phyloP scores from a whole-genome alignment of 2,329 filamentous ascomycete genomes.

The Chrysoporthe cubensis region DNA sequence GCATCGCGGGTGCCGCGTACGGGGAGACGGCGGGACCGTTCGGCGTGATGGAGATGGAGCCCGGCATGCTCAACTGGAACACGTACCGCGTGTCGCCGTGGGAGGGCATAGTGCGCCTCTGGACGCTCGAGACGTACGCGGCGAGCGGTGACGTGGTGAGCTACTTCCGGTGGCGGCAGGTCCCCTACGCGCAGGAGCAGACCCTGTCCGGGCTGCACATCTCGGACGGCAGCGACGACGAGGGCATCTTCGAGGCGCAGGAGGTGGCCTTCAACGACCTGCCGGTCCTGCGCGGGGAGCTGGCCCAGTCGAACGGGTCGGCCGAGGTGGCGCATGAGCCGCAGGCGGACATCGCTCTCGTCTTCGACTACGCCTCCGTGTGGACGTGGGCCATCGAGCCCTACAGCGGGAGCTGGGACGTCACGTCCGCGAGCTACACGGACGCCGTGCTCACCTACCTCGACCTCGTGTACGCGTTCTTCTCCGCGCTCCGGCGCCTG shows the following conservation, averaged over 20 bases:
- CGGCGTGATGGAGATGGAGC: constrained; percentile 35
- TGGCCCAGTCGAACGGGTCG: constrained; percentile 3
- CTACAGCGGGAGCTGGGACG: constrained; percentile 33
- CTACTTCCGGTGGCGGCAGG: constrained; percentile 35
- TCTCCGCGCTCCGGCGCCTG: constrained; percentile 32
- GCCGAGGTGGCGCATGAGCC: constrained; percentile 17
- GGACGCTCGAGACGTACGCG: constrained; percentile 33
- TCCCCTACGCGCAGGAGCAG: constrained; percentile 33
- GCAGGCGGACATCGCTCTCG: constrained; percentile 30
- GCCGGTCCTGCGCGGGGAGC: constrained; percentile 23
- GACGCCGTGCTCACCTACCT: constrained; percentile 28
- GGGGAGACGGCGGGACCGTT: constrained; percentile 29
- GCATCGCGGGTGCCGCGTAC: constrained; percentile 32
- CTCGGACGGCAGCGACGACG: constrained; percentile 30
- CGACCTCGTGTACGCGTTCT: constrained; percentile 32
- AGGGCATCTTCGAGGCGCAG: constrained; percentile 29
- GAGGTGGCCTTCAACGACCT: constrained; percentile 30
- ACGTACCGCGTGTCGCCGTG: constrained; percentile 31
- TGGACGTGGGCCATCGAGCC: constrained; percentile 34
- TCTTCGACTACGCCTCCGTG: constrained; percentile 32
- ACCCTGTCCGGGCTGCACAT: constrained; percentile 32
- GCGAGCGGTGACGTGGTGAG: constrained; percentile 31
- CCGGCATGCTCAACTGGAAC: constrained; percentile 34
- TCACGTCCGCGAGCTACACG: constrained; percentile 28
- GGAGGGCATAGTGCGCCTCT: constrained; percentile 33